Evolutionary conservation across 257 asterid species (phyloP).

Genomic region (Linderniella brevidens): DNA sequence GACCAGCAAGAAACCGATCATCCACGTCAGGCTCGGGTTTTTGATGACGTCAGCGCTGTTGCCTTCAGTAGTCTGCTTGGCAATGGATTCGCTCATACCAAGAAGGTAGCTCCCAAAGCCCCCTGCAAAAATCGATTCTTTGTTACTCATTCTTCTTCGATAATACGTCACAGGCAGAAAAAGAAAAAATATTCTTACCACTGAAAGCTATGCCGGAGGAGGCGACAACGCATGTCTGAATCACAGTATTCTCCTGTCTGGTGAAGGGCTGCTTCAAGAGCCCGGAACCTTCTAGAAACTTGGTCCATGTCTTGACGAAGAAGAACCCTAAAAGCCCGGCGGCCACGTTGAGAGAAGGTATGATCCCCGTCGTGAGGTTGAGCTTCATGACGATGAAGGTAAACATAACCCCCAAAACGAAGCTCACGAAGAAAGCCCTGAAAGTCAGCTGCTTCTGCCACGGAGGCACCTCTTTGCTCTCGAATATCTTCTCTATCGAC

Average conservation of each 20-base stretch:
- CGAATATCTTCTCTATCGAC: slow-evolving; percentile 59
- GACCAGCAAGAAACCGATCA: slow-evolving; percentile 77
- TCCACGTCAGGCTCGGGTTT: slow-evolving; percentile 72
- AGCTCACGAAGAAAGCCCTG: slow-evolving; percentile 61
- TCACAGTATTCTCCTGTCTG: slow-evolving; percentile 81
- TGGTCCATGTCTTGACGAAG: slow-evolving; percentile 74
- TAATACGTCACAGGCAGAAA: not conserved
- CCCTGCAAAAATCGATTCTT: slow-evolving; percentile 26
- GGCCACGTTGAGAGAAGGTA: slow-evolving; percentile 83
- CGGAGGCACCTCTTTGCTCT: slow-evolving; percentile 59
- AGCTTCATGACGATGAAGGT: slow-evolving; percentile 90
- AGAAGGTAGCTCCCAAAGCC: slow-evolving; percentile 91
- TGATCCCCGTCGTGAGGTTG: slow-evolving; percentile 77
- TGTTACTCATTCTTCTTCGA: not conserved
- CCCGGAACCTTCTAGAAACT: slow-evolving; percentile 54
- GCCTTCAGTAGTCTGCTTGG: slow-evolving; percentile 48
- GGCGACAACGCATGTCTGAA: slow-evolving; percentile 95
- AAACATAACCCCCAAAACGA: slow-evolving; percentile 46
- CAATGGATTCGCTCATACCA: slow-evolving; percentile 70
- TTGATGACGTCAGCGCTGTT: slow-evolving; percentile 26
- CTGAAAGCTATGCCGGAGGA: slow-evolving; percentile 92
- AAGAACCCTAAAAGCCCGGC: slow-evolving; percentile 92
- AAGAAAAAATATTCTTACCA: slow-evolving; percentile 22
- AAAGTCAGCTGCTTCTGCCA: slow-evolving; percentile 76
- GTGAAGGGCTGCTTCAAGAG: slow-evolving; percentile 67